Evolutionary conservation across 257 asterid genomes (phyloP).

Genomic region (Catharanthus roseus): DNA sequence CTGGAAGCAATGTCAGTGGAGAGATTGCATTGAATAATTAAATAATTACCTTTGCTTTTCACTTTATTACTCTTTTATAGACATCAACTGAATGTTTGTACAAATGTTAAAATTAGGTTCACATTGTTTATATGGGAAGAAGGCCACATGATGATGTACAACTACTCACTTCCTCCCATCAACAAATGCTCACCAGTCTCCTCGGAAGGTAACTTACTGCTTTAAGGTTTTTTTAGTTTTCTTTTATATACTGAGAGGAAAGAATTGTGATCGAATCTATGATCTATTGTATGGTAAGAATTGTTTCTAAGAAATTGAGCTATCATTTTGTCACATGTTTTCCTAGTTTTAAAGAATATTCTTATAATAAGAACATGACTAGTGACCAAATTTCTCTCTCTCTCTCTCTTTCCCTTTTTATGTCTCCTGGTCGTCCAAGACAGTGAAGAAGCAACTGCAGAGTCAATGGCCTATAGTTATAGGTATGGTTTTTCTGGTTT

Average conservation of each 20-base stretch:
- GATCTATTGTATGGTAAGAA: too few species aligned
- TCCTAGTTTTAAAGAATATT: background rate
- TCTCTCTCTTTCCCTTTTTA: background rate
- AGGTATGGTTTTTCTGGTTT: slow-evolving; percentile 54
- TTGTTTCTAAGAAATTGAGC: too few species aligned
- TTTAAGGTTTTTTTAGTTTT: too few species aligned
- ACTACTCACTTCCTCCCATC: slow-evolving; percentile 38
- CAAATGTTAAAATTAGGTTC: slow-evolving; percentile 22
- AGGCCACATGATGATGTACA: slow-evolving; percentile 35
- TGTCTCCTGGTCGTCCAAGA: background rate
- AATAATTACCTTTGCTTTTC: too few species aligned
- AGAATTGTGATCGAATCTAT: too few species aligned
- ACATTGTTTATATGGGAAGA: slow-evolving; percentile 48
- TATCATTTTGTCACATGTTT: too few species aligned
- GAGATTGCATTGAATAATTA: too few species aligned
- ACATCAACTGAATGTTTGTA: background rate
- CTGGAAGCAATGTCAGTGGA: slow-evolving; percentile 4
- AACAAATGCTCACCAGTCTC: slow-evolving; percentile 35
- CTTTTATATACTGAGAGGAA: too few species aligned
- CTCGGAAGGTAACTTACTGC: slow-evolving; percentile 40
- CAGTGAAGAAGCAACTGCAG: slow-evolving; percentile 23
- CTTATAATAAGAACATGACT: background rate
- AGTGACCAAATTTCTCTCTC: background rate
- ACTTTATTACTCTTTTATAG: too few species aligned
- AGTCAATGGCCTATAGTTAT: slow-evolving; percentile 46